Conservation (phyloP, 1,284 basidiomycete species). For the Ceratobasidium sp. region DNA sequence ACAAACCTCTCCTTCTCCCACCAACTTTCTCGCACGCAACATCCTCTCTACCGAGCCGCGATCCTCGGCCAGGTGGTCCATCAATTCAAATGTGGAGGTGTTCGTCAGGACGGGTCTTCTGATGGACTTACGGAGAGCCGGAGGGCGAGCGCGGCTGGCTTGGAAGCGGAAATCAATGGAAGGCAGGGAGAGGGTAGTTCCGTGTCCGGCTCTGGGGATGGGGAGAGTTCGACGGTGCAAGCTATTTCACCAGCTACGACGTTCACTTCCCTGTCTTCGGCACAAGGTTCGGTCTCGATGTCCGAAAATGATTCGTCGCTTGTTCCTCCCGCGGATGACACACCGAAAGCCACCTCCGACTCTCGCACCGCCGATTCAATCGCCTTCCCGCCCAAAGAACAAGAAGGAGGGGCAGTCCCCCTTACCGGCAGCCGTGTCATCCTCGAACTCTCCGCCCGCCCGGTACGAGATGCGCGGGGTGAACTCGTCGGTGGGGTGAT, state of each 20-base stretch:
- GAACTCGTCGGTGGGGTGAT: constrained; percentile 34
- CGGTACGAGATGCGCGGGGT: constrained; percentile 21
- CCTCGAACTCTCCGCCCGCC: constrained; percentile 22
- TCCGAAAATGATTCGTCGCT: too few species aligned
- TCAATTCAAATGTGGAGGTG: constrained; percentile 29
- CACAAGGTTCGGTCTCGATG: neutral
- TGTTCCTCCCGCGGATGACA: neutral
- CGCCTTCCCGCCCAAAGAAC: neutral
- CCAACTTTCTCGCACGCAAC: neutral
- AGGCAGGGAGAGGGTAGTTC: neutral
- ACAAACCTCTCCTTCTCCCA: constrained; percentile 17
- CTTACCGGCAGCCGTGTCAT: constrained; percentile 1
- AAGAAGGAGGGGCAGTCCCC: neutral
- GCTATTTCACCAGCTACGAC: neutral
- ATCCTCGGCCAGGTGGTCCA: constrained; percentile 22
- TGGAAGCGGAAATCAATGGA: neutral
- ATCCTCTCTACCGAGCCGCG: constrained; percentile 30
- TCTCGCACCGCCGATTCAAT: too few species aligned
- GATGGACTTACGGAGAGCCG: neutral
- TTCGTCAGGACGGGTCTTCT: constrained; percentile 1
- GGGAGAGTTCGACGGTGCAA: neutral
- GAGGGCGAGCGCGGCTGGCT: constrained; percentile 1
- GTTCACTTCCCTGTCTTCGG: neutral
- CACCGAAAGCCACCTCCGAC: neutral
- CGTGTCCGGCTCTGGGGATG: constrained; percentile 2